Percentiles rank a stretch among this genome's conserved stretches.
phyloP scores from a whole-genome alignment of 345 rosid genomes.

The Abelmoschus esculentus region DNA sequence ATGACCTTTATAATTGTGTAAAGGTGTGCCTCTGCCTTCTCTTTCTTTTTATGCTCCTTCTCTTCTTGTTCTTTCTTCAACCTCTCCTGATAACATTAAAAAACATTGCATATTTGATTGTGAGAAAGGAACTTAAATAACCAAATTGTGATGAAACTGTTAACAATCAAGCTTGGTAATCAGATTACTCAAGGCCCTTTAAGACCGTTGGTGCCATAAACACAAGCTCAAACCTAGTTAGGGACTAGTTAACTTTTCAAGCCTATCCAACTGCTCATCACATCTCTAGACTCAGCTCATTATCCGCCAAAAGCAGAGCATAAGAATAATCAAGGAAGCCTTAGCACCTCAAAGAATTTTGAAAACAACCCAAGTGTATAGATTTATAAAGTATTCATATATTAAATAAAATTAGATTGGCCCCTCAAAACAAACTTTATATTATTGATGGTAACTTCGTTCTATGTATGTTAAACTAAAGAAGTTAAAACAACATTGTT shows the following conservation, averaged over 20 bases:
- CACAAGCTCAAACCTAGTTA: conserved; percentile 1
- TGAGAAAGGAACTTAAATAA: conserved; percentile 3
- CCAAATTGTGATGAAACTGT: neutral
- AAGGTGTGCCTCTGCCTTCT: conserved; percentile 89
- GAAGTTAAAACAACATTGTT: neutral
- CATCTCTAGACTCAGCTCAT: neutral
- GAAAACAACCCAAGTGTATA: too few species aligned
- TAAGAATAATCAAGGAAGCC: too few species aligned
- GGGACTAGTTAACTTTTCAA: neutral
- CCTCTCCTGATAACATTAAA: conserved; percentile 48
- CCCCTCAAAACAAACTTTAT: neutral
- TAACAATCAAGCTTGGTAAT: conserved; percentile 9
- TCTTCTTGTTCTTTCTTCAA: conserved; percentile 95
- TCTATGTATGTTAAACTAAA: neutral
- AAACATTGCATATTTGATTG: neutral
- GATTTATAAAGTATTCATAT: too few species aligned
- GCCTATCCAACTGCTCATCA: neutral
- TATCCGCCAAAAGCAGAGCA: neutral
- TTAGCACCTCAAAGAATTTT: too few species aligned
- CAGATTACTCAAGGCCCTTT: neutral
- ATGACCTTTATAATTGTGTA: conserved; percentile 78
- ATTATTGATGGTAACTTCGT: neutral
- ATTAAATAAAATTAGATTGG: neutral
- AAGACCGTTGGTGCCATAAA: neutral
- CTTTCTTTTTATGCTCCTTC: conserved; percentile 78